Conservation (phyloP, 148 eudicot genomes). For the Salicornia ramosissima region DNA sequence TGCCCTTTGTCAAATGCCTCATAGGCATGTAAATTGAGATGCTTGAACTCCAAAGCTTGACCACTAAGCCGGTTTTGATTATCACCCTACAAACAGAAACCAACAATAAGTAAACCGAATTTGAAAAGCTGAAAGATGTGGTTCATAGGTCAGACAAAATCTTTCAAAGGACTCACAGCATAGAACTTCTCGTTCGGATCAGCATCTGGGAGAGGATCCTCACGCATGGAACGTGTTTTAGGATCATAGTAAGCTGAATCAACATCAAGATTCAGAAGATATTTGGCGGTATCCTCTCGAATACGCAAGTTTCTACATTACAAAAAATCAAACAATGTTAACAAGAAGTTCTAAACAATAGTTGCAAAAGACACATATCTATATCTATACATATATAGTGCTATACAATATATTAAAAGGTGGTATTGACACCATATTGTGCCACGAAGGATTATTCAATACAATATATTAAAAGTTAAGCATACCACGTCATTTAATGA, state of each 20-base stretch:
- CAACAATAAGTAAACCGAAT: background rate
- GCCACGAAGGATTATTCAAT: no score
- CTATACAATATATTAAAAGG: no score
- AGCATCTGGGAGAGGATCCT: constrained; percentile 95
- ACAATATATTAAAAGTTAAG: no score
- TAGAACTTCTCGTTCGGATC: constrained; percentile 87
- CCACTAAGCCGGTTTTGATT: constrained; percentile 85
- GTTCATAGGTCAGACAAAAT: background rate
- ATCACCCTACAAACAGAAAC: constrained; percentile 48
- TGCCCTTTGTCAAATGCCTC: constrained; percentile 97
- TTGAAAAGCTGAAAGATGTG: background rate
- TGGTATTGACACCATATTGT: no score
- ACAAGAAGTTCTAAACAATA: background rate
- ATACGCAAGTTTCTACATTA: constrained; percentile 75
- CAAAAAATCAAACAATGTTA: background rate
- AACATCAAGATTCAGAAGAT: constrained; percentile 82
- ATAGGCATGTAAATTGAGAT: constrained; percentile 78
- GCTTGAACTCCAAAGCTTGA: constrained; percentile 90
- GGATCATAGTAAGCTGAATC: constrained; percentile 91
- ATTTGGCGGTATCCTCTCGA: constrained; percentile 93
- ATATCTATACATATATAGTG: no score
- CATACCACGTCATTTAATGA: no score
- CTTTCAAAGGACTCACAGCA: constrained; percentile 41
- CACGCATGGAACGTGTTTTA: constrained; percentile 95
- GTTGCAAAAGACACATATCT: background rate